A percentile compares a stretch with the other conserved stretches of the same genome.
Conservation (phyloP, 1,284 basidiomycete species). For the Vanrija sp. region DNA sequence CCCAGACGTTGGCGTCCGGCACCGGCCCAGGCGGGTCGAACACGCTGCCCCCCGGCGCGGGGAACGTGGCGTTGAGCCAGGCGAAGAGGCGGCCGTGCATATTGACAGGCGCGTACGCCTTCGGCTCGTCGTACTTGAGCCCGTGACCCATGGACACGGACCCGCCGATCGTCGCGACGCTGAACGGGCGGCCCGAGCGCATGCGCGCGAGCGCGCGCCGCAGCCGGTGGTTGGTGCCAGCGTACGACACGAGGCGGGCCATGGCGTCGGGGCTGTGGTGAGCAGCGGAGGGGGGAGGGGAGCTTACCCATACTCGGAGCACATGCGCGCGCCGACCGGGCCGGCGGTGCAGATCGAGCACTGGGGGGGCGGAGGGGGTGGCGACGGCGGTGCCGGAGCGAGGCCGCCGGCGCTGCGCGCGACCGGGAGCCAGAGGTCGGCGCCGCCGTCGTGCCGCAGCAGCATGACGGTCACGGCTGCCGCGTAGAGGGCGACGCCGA, state of each 20-base stretch:
- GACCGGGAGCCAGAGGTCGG: no score
- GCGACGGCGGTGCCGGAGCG: neutral
- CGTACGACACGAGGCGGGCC: neutral
- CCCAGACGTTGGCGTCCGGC: constrained; percentile 16
- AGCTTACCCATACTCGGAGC: constrained; percentile 7
- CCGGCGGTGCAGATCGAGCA: constrained; percentile 9
- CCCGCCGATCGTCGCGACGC: constrained; percentile 25
- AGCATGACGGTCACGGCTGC: no score
- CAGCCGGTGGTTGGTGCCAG: constrained; percentile 24
- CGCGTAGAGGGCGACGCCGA: no score
- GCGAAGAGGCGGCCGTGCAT: constrained; percentile 39
- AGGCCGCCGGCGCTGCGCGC: no score
- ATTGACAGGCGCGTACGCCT: constrained; percentile 23
- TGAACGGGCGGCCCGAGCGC: constrained; percentile 22
- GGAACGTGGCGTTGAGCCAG: constrained; percentile 35
- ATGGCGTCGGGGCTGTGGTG: neutral
- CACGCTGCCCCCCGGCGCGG: constrained; percentile 6
- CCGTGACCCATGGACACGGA: constrained; percentile 37
- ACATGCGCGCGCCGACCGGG: neutral
- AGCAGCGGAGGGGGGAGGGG: neutral
- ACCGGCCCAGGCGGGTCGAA: neutral
- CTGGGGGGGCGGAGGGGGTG: neutral
- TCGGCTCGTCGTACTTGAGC: constrained; percentile 6
- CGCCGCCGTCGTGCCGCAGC: no score
- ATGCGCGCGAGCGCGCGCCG: constrained; percentile 24